Evolutionary conservation across 116 monocot species (phyloP), one percentile per base, ranked within the genome.

Genomic region (Thalassia testudinum): DNA sequence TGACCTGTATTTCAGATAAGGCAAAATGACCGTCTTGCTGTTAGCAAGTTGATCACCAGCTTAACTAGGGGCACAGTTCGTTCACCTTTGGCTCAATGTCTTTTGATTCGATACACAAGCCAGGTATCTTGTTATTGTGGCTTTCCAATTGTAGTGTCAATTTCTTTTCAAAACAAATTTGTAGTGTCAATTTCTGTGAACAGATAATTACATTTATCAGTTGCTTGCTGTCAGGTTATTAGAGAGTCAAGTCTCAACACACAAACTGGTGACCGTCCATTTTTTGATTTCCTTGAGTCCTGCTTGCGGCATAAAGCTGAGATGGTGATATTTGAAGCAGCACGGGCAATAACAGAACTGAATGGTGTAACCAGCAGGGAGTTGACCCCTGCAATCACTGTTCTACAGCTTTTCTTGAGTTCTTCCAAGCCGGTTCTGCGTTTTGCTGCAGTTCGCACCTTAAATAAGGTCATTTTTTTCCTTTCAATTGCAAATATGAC

Each of bases 311-410:
- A 97, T 47, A 97, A 97, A 75, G 69, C 97, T 58, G 97, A 97
- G 55, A 97, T 89, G 85, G 97, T 97, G 38, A 82, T 80, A 62
- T 72, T 97, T 63, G 97, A 97, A 71, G 89, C 97, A 58, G 89
- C 97, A 56, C 81, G 89, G 42, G 85, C 89, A 61, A 97, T 97
- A 61, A 89, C 97, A 24, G 89, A 89, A 48, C 54, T 97, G 42
- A 80, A 40, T 71, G 89, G 82, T 43, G 97, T 97, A 23, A 89
- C 89, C 50, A 85, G 70, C 49, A 66, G 82, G 24, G 97, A 97
- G 59, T 70, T 97, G 62, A 82, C 77, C 30, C 97, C 97, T 40
- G 97, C 97, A 48, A 97, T 97, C 53, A 89, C 89, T 50, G 89
- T 89, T 43, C 59, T 97, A 16, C 85, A 97, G 63, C 75, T 89